Evolutionary conservation across 495 filamentous ascomycete species (phyloP).

Genomic region (Xylaria acuta): DNA sequence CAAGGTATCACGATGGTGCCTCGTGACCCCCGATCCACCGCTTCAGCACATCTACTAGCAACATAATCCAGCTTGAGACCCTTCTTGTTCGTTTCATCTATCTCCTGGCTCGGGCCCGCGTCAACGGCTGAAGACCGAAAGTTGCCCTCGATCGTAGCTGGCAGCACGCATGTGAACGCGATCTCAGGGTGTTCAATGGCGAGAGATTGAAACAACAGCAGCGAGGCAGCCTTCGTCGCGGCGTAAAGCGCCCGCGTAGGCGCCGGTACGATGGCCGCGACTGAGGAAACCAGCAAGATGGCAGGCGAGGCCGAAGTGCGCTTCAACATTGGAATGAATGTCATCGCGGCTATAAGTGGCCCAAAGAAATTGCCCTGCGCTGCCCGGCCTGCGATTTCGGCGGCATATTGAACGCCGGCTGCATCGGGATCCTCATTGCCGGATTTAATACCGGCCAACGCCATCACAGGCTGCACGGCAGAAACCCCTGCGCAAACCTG

Average conservation of each 20-base stretch:
- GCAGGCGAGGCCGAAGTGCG: slow-evolving; percentile 39
- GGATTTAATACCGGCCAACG: slow-evolving; percentile 30
- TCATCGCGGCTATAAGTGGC: slow-evolving; percentile 33
- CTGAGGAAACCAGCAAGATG: slow-evolving; percentile 36
- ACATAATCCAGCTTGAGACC: slow-evolving; percentile 40
- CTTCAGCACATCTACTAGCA: slow-evolving; percentile 33
- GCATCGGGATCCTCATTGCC: slow-evolving; percentile 31
- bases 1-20: slow-evolving; percentile 39
- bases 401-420: slow-evolving; percentile 31
- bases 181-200: slow-evolving; percentile 42
- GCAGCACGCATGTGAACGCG: slow-evolving; percentile 37
- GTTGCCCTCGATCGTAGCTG: slow-evolving; percentile 40
- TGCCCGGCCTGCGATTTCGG: slow-evolving; percentile 29
- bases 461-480: slow-evolving; percentile 43
- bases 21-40: slow-evolving; percentile 32
- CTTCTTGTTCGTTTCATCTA: slow-evolving; percentile 29
- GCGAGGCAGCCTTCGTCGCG: slow-evolving; percentile 40
- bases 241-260: slow-evolving; percentile 42
- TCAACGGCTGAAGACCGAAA: slow-evolving; percentile 43
- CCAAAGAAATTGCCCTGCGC: slow-evolving; percentile 39
- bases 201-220: slow-evolving; percentile 41
- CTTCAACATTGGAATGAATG: slow-evolving; percentile 38
- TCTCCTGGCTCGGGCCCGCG: slow-evolving; percentile 21
- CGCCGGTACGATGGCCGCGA: slow-evolving; percentile 41
- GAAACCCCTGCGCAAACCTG: slow-evolving; percentile 41